Evolutionary conservation across 768 basidiomycete genomes (phyloP).

Genomic region (Agaricus blazei): DNA sequence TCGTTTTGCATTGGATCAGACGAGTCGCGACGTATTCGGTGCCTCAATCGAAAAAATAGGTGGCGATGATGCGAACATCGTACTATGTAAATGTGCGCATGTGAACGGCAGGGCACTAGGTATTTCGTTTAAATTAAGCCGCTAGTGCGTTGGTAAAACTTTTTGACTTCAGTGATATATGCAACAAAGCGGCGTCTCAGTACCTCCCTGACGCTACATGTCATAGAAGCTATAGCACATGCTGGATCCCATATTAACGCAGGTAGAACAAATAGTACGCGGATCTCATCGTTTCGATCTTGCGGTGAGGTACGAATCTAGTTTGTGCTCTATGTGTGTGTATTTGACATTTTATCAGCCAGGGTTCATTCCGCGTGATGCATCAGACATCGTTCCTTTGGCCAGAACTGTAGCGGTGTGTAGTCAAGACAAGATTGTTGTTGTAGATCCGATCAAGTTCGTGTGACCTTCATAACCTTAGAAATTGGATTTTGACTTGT

Average conservation of each 20-base stretch:
- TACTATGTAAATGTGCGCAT: slow-evolving; percentile 56
- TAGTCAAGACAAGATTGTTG: slow-evolving; percentile 58
- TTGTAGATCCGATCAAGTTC: slow-evolving; percentile 66
- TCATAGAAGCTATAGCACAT: slow-evolving; percentile 49
- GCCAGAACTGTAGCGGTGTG: slow-evolving; percentile 62
- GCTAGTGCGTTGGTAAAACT: background rate
- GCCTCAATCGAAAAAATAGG: slow-evolving; percentile 60
- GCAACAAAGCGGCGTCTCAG: slow-evolving; percentile 60
- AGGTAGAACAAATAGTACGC: slow-evolving; percentile 28
- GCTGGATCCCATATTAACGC: slow-evolving; percentile 26
- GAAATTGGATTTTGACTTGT: background rate
- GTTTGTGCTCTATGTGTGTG: background rate
- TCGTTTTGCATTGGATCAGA: slow-evolving; percentile 47
- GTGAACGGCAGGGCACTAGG: slow-evolving; percentile 52
- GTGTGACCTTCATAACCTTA: slow-evolving; percentile 14
- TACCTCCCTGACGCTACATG: slow-evolving; percentile 46
- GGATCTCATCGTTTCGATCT: slow-evolving; percentile 44
- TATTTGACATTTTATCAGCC: slow-evolving; percentile 32
- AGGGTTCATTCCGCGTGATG: slow-evolving; percentile 69
- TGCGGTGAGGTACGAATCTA: slow-evolving; percentile 57
- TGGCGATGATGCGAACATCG: slow-evolving; percentile 45
- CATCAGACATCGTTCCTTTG: slow-evolving; percentile 53
- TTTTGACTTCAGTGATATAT: slow-evolving; percentile 51
- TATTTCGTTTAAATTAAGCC: slow-evolving; percentile 24
- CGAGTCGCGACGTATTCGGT: slow-evolving; percentile 40